Evolutionary conservation across 768 basidiomycete species (phyloP).

Genomic region (Tricholoma terreum): DNA sequence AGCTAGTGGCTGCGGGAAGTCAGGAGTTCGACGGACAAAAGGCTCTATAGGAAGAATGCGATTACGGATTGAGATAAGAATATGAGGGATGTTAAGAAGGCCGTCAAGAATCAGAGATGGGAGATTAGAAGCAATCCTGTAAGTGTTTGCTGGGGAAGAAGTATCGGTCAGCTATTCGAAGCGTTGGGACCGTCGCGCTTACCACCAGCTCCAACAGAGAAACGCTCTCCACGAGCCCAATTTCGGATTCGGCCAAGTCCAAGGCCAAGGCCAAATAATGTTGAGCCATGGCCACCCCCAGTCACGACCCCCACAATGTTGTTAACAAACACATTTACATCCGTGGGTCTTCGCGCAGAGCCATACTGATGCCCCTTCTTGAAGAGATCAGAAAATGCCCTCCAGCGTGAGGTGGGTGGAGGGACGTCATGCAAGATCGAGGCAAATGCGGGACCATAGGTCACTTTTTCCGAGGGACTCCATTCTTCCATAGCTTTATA

Average conservation of each 20-base stretch:
- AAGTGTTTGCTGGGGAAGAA: slow-evolving; percentile 56
- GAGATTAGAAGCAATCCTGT: slow-evolving; percentile 66
- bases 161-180: slow-evolving; percentile 8
- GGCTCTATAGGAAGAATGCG: slow-evolving; percentile 53
- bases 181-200: slow-evolving; percentile 7
- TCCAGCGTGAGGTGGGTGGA: slow-evolving; percentile 25
- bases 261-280: slow-evolving; percentile 42
- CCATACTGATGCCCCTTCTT: slow-evolving; percentile 38
- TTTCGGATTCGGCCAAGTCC: slow-evolving; percentile 47
- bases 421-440: slow-evolving; percentile 37
- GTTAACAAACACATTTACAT: slow-evolving; percentile 56
- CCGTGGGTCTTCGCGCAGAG: slow-evolving; percentile 49
- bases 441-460: slow-evolving; percentile 70
- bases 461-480: slow-evolving; percentile 69
- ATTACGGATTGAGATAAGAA: slow-evolving; percentile 61
- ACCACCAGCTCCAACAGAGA: slow-evolving; percentile 82
- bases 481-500: slow-evolving; percentile 63
- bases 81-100: slow-evolving; percentile 63
- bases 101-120: slow-evolving; percentile 62
- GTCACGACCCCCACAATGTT: slow-evolving; percentile 59
- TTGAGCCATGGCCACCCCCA: slow-evolving; percentile 45
- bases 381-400: slow-evolving; percentile 29
- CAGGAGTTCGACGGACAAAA: slow-evolving; percentile 22
- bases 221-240: slow-evolving; percentile 63
- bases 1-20: slow-evolving; percentile 24